Conservation (phyloP, 2,329 filamentous ascomycete genomes). For the Phaeosphaeriaceae sp. region DNA sequence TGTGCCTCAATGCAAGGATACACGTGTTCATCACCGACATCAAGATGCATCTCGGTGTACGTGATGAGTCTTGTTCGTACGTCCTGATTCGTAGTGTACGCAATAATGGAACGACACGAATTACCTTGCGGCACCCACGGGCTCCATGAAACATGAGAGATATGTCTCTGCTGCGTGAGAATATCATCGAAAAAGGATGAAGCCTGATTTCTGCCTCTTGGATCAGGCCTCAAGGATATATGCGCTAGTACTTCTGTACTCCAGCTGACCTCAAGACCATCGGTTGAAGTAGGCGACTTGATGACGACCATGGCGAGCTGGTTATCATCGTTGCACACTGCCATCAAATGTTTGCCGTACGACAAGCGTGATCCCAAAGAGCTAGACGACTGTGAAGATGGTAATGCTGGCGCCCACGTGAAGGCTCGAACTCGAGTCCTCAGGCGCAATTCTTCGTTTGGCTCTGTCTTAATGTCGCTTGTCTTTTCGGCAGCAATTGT, state of each 20-base stretch:
- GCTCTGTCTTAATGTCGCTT: conserved; percentile 17
- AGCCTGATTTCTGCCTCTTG: conserved; percentile 15
- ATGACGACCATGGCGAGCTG: conserved; percentile 48
- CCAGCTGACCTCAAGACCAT: conserved; percentile 35
- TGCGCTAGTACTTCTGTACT: conserved; percentile 34
- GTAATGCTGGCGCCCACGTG: conserved; percentile 47
- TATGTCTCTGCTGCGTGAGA: conserved; percentile 39
- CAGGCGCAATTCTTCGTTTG: conserved; percentile 46
- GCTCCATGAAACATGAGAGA: conserved; percentile 49
- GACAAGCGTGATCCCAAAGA: conserved; percentile 34
- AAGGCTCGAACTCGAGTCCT: conserved; percentile 51
- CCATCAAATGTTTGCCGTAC: conserved; percentile 43
- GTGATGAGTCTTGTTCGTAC: conserved; percentile 33
- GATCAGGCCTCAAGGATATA: conserved; percentile 24
- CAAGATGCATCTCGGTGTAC: conserved; percentile 19
- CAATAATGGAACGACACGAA: conserved; percentile 38
- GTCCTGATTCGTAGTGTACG: conserved; percentile 45
- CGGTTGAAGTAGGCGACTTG: conserved; percentile 46
- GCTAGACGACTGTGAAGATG: conserved; percentile 9
- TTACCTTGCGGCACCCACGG: conserved; percentile 40
- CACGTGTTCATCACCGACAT: conserved; percentile 29
- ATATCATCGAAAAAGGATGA: conserved; percentile 39
- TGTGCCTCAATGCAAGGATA: conserved; percentile 30
- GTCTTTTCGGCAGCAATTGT: conserved; percentile 12
- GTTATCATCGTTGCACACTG: conserved; percentile 52